Base-by-base conservation (phyloP, 805 yeast species). In the Sungouiella blattae region DNA sequence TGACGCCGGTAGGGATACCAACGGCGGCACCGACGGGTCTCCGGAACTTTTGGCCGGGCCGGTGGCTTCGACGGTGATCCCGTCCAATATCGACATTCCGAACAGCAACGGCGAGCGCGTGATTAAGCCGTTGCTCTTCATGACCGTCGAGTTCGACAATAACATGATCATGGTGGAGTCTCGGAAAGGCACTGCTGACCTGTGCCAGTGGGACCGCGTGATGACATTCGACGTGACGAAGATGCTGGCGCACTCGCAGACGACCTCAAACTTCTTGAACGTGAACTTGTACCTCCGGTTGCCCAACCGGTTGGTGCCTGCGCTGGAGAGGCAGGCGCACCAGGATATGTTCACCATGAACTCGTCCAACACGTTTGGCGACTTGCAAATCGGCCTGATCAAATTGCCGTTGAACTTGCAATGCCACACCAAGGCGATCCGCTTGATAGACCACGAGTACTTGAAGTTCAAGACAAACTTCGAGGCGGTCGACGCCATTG, bases 141-240 rank as follows among this genome's bases (percentile, higher is more conserved):
- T 89, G 52, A 87, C 95, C 2, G 71, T 93, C 29, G 99, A 93
- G 61, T 91, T 88, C 56, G 99, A 93, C 62, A 93, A 93, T 61
- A 87, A 91, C 33, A 93, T 89, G 46, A 83, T 93, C 44, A 75
- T 88, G 11, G 79, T 91, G 33, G 95, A 88, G 47, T 93, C 98
- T 2, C 77, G 80, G 18, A 77, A 84, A 35, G 96, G 96, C 26
- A 77, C 95, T 0, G 78, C 87, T 41, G 75, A 76, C 28, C 68
- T 73, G 37, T 91, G 96, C 1, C 76, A 77, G 12, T 93, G 95
- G 78, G 93, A 88, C 58, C 85, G 85, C 49, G 87, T 87, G 8
- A 84, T 95, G 11, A 79, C 89, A 3, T 93, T 93, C 53, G 99
- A 93, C 71, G 94, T 89, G 15, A 61, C 71, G 26, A 62, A 62